phyloP scores from a whole-genome alignment of 228 moss, liverwort and hornwort genomes.

The Sphagnum fallax region DNA sequence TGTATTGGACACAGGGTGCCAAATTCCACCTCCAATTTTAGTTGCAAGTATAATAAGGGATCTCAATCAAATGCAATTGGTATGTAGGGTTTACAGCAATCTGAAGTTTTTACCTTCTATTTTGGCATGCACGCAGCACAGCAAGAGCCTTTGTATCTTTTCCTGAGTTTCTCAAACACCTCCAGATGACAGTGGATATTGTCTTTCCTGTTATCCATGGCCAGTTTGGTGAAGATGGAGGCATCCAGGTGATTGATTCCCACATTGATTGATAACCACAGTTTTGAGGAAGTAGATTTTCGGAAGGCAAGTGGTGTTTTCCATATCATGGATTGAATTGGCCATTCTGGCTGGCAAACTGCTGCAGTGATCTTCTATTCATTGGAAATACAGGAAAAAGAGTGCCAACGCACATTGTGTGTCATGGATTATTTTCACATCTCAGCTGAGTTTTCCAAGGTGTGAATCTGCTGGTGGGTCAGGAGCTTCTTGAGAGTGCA shows the following conservation, averaged over 20 bases:
- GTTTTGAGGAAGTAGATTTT: too few relatives aligned
- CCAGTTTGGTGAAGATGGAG: slow-evolving; percentile 91
- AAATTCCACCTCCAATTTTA: not conserved
- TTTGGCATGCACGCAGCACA: slow-evolving; percentile 24
- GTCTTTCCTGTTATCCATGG: slow-evolving; percentile 96
- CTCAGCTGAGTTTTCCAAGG: too few relatives aligned
- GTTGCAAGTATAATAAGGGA: not conserved
- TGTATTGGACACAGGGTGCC: not conserved
- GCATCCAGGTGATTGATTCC: slow-evolving; percentile 57
- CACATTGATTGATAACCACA: too few relatives aligned
- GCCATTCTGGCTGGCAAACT: too few relatives aligned
- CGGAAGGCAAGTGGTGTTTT: too few relatives aligned
- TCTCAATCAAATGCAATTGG: not conserved
- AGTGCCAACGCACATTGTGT: not conserved
- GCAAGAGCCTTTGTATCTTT: slow-evolving; percentile 49
- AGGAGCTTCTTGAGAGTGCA: slow-evolving; percentile 75
- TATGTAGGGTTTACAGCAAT: not conserved
- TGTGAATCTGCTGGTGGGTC: not conserved
- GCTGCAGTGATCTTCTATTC: not conserved
- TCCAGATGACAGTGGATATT: slow-evolving; percentile 60
- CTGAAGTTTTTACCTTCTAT: not conserved
- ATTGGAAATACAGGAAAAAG: too few relatives aligned
- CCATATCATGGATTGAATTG: too few relatives aligned
- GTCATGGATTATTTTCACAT: not conserved
- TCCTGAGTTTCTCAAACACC: slow-evolving; percentile 67